These are phyloP conservation scores for Aspergillus japonicus DNA, from an alignment of 2,329 filamentous ascomycete species.

Conservation along the genomic window DNA sequence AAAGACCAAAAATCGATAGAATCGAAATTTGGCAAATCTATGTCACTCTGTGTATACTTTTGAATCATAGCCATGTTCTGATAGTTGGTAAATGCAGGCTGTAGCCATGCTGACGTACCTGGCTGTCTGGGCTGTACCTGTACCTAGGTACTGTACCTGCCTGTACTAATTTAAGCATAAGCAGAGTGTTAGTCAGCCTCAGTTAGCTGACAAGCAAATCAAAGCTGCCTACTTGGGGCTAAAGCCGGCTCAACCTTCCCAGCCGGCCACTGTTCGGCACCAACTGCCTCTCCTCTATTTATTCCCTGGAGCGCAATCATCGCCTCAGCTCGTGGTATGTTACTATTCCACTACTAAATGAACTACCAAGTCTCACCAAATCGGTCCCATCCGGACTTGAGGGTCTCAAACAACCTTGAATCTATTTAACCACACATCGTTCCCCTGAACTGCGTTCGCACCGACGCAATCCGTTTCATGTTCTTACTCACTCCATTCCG, in stretches of 20 bases:
- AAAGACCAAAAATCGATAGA: neutral
- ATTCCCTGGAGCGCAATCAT: neutral
- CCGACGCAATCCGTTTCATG: too few species aligned
- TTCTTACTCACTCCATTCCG: too few species aligned
- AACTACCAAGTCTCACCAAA: neutral
- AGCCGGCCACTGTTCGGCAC: neutral
- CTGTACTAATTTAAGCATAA: neutral
- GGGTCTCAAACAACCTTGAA: neutral
- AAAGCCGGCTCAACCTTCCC: conserved; percentile 1
- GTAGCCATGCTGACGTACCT: too few species aligned
- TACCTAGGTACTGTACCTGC: neutral
- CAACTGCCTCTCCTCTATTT: neutral
- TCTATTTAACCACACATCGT: too few species aligned
- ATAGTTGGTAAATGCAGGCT: too few species aligned
- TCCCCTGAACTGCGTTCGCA: too few species aligned
- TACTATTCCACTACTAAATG: neutral
- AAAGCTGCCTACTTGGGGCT: neutral
- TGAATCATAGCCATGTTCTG: neutral
- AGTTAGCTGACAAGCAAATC: neutral
- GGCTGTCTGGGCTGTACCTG: neutral
- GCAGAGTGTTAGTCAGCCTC: neutral
- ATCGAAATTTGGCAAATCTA: neutral
- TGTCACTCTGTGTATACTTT: neutral
- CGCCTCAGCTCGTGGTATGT: neutral
- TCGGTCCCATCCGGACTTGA: neutral